These are phyloP conservation scores for Apiospora saccharicola DNA, from an alignment of 2,329 filamentous ascomycete species.

Conservation along the genomic window DNA sequence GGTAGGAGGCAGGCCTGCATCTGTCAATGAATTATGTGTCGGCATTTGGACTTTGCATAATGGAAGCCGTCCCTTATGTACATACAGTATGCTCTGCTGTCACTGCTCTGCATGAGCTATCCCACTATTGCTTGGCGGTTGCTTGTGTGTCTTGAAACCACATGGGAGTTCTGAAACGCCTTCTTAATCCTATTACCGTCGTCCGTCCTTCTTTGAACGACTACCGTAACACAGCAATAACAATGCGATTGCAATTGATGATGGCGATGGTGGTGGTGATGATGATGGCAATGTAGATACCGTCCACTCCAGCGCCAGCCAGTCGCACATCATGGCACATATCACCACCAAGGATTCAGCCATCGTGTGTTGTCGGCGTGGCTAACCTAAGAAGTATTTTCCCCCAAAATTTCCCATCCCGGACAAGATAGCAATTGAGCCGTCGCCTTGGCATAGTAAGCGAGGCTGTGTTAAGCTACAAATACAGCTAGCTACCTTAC, in stretches of 20 bases:
- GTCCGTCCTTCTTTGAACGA: background rate
- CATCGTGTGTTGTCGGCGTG: too few species aligned
- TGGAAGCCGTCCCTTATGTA: background rate
- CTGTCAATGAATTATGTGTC: background rate
- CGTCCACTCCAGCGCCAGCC: background rate
- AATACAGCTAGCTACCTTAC: background rate
- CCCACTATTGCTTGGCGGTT: background rate
- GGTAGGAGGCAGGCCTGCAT: background rate
- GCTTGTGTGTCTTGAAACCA: constrained; percentile 21
- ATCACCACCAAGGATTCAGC: too few species aligned
- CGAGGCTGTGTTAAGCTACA: constrained; percentile 3
- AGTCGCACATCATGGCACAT: background rate
- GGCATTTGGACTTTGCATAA: background rate
- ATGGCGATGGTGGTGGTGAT: too few species aligned
- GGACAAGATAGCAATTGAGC: background rate
- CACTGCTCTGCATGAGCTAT: background rate
- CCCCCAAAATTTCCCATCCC: background rate
- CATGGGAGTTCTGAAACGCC: constrained; percentile 7
- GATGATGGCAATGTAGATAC: too few species aligned
- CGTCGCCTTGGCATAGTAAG: background rate
- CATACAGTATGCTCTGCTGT: too few species aligned
- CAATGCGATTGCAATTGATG: background rate
- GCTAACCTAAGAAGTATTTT: background rate
- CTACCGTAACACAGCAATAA: background rate
- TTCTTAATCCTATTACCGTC: background rate